Percentiles rank a stretch among this genome's conserved stretches.
These are phyloP conservation scores for Mycena maculata DNA, from an alignment of 768 basidiomycete genomes.

Conservation along the genomic window DNA sequence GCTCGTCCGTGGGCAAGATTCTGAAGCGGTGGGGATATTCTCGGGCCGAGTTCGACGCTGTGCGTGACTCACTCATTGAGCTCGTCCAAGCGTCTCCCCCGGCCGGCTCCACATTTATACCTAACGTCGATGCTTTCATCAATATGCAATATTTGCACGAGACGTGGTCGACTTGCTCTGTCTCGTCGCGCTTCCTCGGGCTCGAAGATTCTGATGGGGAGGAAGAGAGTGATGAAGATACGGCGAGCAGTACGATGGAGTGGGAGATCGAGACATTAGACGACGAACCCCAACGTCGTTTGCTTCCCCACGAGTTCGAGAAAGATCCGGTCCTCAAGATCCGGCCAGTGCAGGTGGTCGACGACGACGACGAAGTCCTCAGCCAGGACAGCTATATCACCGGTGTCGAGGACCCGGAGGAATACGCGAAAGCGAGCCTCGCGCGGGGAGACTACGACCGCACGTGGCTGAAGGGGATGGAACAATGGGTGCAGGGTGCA, in stretches of 20 bases:
- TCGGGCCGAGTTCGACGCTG: neutral
- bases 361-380: neutral
- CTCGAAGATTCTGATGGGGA: neutral
- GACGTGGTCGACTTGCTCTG: neutral
- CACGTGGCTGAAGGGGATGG: neutral
- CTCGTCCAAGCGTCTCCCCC: neutral
- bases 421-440: conserved; percentile 3
- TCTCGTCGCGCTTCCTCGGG: conserved; percentile 10
- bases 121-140: neutral
- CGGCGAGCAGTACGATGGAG: conserved; percentile 14
- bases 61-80: neutral
- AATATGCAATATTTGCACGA: neutral
- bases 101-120: neutral
- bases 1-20: neutral
- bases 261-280: neutral
- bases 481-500: conserved; percentile 2
- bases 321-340: neutral
- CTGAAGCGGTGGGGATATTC: neutral
- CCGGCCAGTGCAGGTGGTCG: neutral
- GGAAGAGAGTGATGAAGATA: neutral
- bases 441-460: conserved; percentile 3
- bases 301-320: conserved; percentile 7
- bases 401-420: conserved; percentile 20
- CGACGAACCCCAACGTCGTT: conserved; percentile 15
- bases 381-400: conserved; percentile 10